Percentiles rank a stretch among this genome's conserved stretches.
Evolutionary conservation across 176 grass and related monocot species (phyloP).

Genomic region (Guadua angustifolia): DNA sequence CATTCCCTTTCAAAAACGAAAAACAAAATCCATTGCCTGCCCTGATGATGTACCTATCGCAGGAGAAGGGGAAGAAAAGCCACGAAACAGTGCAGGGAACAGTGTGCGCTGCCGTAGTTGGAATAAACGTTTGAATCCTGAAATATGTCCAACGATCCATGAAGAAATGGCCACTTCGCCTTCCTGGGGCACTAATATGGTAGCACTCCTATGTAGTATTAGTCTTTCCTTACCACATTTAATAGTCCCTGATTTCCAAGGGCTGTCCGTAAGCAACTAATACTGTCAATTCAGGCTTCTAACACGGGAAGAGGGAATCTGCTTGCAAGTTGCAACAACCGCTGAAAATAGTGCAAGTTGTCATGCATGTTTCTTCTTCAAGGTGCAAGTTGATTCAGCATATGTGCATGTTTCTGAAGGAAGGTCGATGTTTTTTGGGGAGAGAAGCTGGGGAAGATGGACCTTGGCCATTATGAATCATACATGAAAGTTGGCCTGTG

Average conservation of each 20-base stretch:
- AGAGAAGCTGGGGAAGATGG: background rate
- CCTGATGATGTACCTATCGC: constrained; percentile 7
- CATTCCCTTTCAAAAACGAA: background rate
- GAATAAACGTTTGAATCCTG: background rate
- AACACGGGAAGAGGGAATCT: background rate
- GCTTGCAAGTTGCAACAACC: background rate
- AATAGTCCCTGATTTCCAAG: background rate
- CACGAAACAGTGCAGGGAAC: constrained; percentile 38
- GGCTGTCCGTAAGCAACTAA: no score
- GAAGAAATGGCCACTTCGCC: background rate
- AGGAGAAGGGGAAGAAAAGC: constrained; percentile 21
- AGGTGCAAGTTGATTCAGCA: background rate
- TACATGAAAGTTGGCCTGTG: background rate
- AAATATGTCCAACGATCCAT: background rate
- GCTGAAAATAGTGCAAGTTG: background rate
- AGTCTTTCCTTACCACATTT: background rate
- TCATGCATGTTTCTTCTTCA: background rate
- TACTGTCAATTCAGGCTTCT: background rate
- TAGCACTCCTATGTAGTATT: background rate
- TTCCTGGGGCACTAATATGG: background rate
- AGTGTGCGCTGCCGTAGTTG: constrained; percentile 1
- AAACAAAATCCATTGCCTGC: background rate
- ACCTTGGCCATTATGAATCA: background rate
- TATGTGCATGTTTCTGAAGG: background rate
- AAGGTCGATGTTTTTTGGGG: background rate